Conservation (phyloP, 495 filamentous ascomycete genomes). For the Acidomyces sp. region DNA sequence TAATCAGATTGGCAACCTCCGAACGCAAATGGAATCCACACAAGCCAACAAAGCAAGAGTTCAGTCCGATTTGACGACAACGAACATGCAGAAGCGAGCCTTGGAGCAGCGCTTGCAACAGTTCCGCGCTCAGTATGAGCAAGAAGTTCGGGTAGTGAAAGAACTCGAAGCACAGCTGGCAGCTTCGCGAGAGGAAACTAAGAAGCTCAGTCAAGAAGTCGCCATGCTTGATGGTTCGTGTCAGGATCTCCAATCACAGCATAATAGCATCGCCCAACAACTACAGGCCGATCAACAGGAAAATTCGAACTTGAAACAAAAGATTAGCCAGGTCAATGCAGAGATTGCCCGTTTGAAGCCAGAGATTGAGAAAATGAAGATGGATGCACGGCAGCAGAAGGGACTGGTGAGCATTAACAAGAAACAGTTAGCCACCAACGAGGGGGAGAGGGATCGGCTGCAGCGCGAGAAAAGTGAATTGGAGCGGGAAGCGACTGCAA, state of each 20-base stretch:
- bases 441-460: constrained; percentile 73
- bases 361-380: constrained; percentile 77
- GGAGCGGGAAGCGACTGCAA: constrained; percentile 47
- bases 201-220: constrained; percentile 67
- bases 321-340: constrained; percentile 65
- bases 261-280: constrained; percentile 57
- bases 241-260: constrained; percentile 75
- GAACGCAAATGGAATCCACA: constrained; percentile 86
- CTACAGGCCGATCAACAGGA: constrained; percentile 81
- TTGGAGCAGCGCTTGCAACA: constrained; percentile 79
- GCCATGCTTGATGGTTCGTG: constrained; percentile 67
- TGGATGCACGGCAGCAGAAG: constrained; percentile 84
- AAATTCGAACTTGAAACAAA: constrained; percentile 73
- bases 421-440: constrained; percentile 83
- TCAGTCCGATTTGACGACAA: constrained; percentile 66
- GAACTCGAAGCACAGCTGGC: constrained; percentile 70
- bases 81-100: constrained; percentile 73
- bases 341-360: constrained; percentile 74
- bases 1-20: constrained; percentile 79
- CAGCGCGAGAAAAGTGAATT: constrained; percentile 63
- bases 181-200: constrained; percentile 61
- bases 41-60: constrained; percentile 64
- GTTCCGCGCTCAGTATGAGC: constrained; percentile 76
- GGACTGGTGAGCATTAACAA: constrained; percentile 94
- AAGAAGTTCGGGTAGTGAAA: constrained; percentile 77